These are phyloP conservation scores for Butyriboletus loyo DNA, from an alignment of 768 basidiomycete species.

Conservation along the genomic window DNA sequence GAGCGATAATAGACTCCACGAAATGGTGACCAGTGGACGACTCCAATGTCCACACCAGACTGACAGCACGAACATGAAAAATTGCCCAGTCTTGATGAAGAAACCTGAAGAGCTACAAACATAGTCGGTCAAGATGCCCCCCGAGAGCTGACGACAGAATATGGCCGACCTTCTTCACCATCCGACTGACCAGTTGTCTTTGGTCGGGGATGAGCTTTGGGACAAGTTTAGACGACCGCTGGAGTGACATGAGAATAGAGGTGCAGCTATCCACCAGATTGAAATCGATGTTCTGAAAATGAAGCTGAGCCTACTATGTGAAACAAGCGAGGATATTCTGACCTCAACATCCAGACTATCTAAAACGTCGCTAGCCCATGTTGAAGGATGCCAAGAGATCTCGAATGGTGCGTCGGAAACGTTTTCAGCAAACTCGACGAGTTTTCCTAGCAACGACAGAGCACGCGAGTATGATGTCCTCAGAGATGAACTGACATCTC, in stretches of 20 bases:
- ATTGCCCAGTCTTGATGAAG: slow-evolving; percentile 60
- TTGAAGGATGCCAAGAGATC: slow-evolving; percentile 57
- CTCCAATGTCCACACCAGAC: slow-evolving; percentile 80
- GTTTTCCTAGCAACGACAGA: slow-evolving; percentile 48
- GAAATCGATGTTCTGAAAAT: slow-evolving; percentile 47
- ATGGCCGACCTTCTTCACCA: slow-evolving; percentile 50
- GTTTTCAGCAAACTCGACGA: slow-evolving; percentile 43
- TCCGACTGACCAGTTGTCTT: slow-evolving; percentile 51
- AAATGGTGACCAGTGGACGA: slow-evolving; percentile 49
- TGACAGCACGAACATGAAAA: slow-evolving; percentile 81
- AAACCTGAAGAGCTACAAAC: slow-evolving; percentile 63
- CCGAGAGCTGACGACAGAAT: background rate
- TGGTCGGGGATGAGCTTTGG: slow-evolving; percentile 57
- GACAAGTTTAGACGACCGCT: slow-evolving; percentile 46
- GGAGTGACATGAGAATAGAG: slow-evolving; percentile 52
- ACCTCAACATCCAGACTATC: slow-evolving; percentile 57
- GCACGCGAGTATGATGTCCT: slow-evolving; percentile 53
- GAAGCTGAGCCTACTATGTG: background rate
- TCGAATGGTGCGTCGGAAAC: slow-evolving; percentile 29
- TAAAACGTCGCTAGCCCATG: slow-evolving; percentile 62
- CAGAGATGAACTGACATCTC: slow-evolving; percentile 30
- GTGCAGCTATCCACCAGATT: slow-evolving; percentile 62
- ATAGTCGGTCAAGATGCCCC: slow-evolving; percentile 1
- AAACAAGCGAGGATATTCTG: slow-evolving; percentile 7
- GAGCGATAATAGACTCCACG: slow-evolving; percentile 78